phyloP scores from a whole-genome alignment of 495 filamentous ascomycete species.

The Talaromyces wortmannii region DNA sequence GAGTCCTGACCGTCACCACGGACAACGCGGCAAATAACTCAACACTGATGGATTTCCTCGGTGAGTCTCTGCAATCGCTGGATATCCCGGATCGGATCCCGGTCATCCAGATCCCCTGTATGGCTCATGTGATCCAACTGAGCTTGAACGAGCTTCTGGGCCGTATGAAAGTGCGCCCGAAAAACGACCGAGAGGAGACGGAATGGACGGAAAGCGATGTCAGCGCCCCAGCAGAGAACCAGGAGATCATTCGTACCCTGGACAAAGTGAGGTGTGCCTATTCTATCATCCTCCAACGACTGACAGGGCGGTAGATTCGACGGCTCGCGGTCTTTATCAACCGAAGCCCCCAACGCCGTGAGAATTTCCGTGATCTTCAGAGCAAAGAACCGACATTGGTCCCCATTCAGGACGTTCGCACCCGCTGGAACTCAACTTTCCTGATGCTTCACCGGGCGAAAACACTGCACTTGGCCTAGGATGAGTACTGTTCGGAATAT shows the following conservation, averaged over 20 bases:
- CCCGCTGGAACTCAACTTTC: conserved; percentile 2
- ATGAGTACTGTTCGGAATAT: conserved; percentile 8
- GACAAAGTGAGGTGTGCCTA: conserved; percentile 5
- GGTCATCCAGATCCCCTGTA: conserved; percentile 5
- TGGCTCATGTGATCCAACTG: conserved; percentile 15
- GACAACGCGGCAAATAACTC: conserved; percentile 17
- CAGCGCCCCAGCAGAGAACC: background rate
- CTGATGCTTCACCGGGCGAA: conserved; percentile 12
- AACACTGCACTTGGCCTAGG: conserved; percentile 6
- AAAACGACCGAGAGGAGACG: conserved; percentile 4
- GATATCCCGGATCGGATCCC: background rate
- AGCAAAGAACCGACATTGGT: conserved; percentile 8
- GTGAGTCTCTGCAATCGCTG: conserved; percentile 4
- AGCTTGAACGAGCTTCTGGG: conserved; percentile 11
- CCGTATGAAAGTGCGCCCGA: conserved; percentile 8
- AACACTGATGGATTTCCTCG: conserved; percentile 7
- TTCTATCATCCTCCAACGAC: conserved; percentile 1
- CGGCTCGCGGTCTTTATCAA: conserved; percentile 11
- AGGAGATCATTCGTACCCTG: conserved; percentile 8
- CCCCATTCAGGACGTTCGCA: conserved; percentile 14
- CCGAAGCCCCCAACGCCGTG: conserved; percentile 7
- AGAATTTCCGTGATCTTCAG: conserved; percentile 6
- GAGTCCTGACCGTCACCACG: conserved; percentile 10
- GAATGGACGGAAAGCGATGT: conserved; percentile 7
- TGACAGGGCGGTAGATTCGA: conserved; percentile 2